A percentile compares a stretch with the other conserved stretches of the same genome.
Evolutionary conservation across 2,329 filamentous ascomycete species (phyloP).

Genomic region (Chrysoporthe cubensis): DNA sequence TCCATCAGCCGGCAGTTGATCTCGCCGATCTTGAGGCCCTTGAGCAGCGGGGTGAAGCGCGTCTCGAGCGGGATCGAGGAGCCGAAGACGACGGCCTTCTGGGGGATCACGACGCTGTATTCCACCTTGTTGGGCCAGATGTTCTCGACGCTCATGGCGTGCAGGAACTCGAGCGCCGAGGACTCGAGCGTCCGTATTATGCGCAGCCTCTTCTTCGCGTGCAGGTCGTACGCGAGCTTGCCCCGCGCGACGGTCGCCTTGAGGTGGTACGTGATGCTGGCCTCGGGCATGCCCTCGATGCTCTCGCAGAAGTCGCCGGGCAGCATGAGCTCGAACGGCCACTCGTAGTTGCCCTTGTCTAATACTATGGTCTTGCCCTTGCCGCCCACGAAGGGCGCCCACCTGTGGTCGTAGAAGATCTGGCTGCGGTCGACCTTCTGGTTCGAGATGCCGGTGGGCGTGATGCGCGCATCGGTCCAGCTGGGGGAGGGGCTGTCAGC

Average conservation of each 20-base stretch:
- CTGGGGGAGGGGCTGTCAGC: conserved; percentile 42
- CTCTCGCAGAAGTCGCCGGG: conserved; percentile 79
- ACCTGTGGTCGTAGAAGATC: conserved; percentile 70
- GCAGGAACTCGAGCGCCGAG: conserved; percentile 75
- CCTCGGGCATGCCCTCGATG: conserved; percentile 85
- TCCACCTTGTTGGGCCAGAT: conserved; percentile 98
- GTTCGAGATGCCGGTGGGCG: conserved; percentile 61
- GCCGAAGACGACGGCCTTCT: conserved; percentile 92
- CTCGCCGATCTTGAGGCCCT: conserved; percentile 83
- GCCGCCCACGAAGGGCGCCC: conserved; percentile 67
- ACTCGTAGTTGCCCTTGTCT: conserved; percentile 79
- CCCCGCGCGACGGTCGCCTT: conserved; percentile 88
- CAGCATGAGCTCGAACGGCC: conserved; percentile 76
- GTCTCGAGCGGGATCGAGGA: conserved; percentile 85
- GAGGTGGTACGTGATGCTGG: conserved; percentile 86
- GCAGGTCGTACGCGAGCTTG: conserved; percentile 86
- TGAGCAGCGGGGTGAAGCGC: conserved; percentile 83
- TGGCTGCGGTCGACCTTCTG: conserved; percentile 62
- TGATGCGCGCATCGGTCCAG: conserved; percentile 57
- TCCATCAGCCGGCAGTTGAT: conserved; percentile 83
- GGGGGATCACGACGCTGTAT: conserved; percentile 91
- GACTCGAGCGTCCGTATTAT: conserved; percentile 79
- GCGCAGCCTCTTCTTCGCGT: conserved; percentile 76
- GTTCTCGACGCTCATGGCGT: conserved; percentile 95
- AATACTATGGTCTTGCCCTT: conserved; percentile 61